Percentiles rank a stretch among this genome's conserved stretches.
phyloP scores from a whole-genome alignment of 208 protist genomes.

The Acanthamoeba healyi region DNA sequence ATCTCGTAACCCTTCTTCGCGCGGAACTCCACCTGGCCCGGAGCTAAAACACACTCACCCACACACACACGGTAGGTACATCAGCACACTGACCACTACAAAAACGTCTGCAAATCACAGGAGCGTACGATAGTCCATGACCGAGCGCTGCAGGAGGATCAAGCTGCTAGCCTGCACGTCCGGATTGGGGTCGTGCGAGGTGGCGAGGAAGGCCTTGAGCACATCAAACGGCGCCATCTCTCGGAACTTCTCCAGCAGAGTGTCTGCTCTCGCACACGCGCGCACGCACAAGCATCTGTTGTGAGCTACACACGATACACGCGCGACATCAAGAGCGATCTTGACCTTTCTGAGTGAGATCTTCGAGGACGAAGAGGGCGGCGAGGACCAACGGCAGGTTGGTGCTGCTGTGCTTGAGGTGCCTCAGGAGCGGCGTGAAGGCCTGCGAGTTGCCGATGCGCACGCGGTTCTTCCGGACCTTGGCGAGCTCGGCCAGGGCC shows the following conservation, averaged over 20 bases:
- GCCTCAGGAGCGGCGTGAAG: neutral
- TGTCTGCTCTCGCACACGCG: neutral
- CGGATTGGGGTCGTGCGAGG: neutral
- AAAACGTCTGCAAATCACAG: too few species aligned
- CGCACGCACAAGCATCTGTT: neutral
- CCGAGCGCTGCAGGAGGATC: neutral
- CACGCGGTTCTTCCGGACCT: slow-evolving; percentile 22
- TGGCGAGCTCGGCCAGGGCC: slow-evolving; percentile 44
- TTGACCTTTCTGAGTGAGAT: slow-evolving; percentile 22
- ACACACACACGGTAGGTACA: too few species aligned
- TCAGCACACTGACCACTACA: too few species aligned
- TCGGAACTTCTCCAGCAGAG: neutral
- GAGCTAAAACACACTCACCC: neutral
- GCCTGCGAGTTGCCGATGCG: slow-evolving; percentile 49
- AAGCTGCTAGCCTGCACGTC: neutral
- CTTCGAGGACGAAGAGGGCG: neutral
- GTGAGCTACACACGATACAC: neutral
- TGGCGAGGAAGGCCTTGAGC: neutral
- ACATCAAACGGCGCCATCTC: neutral
- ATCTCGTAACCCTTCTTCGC: slow-evolving; percentile 21
- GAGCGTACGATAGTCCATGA: neutral
- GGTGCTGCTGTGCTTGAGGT: neutral
- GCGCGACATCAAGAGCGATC: too few species aligned
- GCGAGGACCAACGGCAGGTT: neutral
- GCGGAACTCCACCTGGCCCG: neutral